These are phyloP conservation scores for Phaeosphaeriaceae sp. DNA, from an alignment of 2,329 filamentous ascomycete genomes.

Conservation along the genomic window DNA sequence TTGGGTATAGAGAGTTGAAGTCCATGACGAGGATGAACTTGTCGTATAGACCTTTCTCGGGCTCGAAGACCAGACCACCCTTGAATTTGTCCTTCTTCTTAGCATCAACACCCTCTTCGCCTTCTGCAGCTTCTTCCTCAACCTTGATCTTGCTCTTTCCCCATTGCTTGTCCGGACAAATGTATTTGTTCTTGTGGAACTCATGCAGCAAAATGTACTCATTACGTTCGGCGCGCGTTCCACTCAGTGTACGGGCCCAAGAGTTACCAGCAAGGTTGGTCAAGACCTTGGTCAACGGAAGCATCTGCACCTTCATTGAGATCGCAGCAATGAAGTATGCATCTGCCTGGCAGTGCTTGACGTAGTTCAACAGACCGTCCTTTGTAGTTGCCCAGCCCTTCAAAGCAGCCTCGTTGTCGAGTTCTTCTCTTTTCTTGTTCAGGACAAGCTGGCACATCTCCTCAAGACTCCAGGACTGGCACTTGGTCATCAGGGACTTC, in stretches of 20 bases:
- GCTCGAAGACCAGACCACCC: constrained; percentile 97
- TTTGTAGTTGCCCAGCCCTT: constrained; percentile 86
- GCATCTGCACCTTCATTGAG: constrained; percentile 85
- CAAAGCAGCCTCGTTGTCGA: constrained; percentile 87
- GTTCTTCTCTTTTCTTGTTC: constrained; percentile 75
- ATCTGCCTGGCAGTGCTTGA: constrained; percentile 92
- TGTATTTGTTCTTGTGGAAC: constrained; percentile 96
- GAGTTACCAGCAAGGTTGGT: constrained; percentile 98
- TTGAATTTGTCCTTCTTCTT: constrained; percentile 99
- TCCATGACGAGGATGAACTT: constrained; percentile 99
- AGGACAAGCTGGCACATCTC: constrained; percentile 97
- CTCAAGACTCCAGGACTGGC: constrained; percentile 96
- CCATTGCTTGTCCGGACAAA: constrained; percentile 92
- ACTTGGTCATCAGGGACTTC: constrained; percentile 96
- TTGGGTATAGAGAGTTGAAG: constrained; percentile 98
- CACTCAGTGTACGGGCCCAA: constrained; percentile 94
- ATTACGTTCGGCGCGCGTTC: constrained; percentile 95
- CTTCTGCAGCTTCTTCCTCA: constrained; percentile 77
- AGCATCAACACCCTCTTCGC: constrained; percentile 69
- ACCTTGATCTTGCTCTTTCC: constrained; percentile 76
- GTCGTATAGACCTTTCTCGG: constrained; percentile 96
- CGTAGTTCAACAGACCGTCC: constrained; percentile 88
- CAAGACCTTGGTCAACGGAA: constrained; percentile 91
- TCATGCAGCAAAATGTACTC: constrained; percentile 99
- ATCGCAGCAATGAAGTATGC: constrained; percentile 95